phyloP scores from a whole-genome alignment of 139 green algal species.

The Micractinium sp. region DNA sequence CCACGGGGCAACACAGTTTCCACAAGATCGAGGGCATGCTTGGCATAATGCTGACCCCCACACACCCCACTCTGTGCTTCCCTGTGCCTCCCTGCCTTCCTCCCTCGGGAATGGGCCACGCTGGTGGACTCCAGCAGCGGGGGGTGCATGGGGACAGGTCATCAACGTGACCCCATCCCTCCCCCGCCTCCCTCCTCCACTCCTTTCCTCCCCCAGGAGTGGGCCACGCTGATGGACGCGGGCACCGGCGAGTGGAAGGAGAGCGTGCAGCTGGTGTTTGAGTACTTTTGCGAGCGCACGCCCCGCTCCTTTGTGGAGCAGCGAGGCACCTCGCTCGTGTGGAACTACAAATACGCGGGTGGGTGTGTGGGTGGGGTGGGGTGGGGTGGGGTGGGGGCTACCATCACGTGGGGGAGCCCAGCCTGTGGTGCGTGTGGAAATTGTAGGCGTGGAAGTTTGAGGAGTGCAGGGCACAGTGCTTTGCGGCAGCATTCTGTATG shows the following conservation, averaged over 20 bases:
- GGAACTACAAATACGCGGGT: conserved; percentile 74
- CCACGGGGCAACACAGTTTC: no score
- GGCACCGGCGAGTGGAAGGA: conserved; percentile 95
- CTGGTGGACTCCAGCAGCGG: conserved; percentile 79
- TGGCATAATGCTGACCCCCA: no score
- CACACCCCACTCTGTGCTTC: no score
- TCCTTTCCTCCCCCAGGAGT: conserved; percentile 61
- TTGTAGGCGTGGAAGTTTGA: no score
- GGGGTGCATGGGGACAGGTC: conserved; percentile 88
- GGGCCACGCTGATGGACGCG: conserved; percentile 76
- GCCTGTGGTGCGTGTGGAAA: no score
- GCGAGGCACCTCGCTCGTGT: conserved; percentile 95
- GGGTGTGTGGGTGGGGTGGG: not conserved
- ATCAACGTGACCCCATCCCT: no score
- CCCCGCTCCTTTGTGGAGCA: conserved; percentile 92
- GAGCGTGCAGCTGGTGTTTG: conserved; percentile 94
- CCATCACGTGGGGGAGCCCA: no score
- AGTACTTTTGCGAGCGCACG: conserved; percentile 98
- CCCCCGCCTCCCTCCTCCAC: no score
- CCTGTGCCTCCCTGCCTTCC: no score
- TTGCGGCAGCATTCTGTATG: not conserved
- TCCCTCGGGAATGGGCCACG: conserved; percentile 69
- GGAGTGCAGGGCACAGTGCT: no score
- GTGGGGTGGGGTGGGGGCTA: no score
- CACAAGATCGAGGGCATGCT: no score